Base-by-base conservation (phyloP, 192 early-diverging fungal species). In the Entomortierella lignicola region DNA sequence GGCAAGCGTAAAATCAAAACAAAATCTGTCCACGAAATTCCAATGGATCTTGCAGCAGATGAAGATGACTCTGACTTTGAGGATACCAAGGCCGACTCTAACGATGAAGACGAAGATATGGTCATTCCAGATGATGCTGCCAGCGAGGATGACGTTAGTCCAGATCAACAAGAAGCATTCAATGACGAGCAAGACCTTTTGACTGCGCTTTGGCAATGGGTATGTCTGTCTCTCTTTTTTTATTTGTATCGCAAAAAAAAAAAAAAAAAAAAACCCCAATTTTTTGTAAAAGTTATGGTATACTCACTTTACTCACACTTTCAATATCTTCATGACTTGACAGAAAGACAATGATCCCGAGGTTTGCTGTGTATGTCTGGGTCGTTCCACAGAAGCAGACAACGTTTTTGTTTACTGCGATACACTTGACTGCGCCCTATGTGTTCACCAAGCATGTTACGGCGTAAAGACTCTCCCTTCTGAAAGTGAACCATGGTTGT, bases 391-490 rank as follows among this genome's bases (percentile, higher is more conserved):
- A 7, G 81, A 82, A n/a, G 81, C 82, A n/a, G 70, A 69, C 18
- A 85, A 85, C 54, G 70, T 80, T 5, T 81, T 88, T 73, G 86
- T 88, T 8, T 88, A 88, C 65, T 88, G 86, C 57, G 86, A 88
- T 55, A 70, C 65, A 10, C 61, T 81, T 23, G 66, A 73, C 30
- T 73, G 61, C 30, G 60, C 71, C 37, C 27, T 77, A 21, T 62
- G 65, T 55, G 62, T 72, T 27, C 67, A 65, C 54, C 70, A 69
- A 50, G 83, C 80, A 27, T 84, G 83, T 23, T 81, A 84, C 23
- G 83, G 83, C 10, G 80, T 84, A n/a, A 81, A 62, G 31, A 63
- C 53, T 1, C 64, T 84, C 1, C 83, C 83, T 0, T 66, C 60
- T 15, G 68, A 67, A 18, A 77, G 75, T 43, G 83, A 84, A 6